phyloP scores from a whole-genome alignment of 345 rosid genomes.

The Rhizophora mangle region DNA sequence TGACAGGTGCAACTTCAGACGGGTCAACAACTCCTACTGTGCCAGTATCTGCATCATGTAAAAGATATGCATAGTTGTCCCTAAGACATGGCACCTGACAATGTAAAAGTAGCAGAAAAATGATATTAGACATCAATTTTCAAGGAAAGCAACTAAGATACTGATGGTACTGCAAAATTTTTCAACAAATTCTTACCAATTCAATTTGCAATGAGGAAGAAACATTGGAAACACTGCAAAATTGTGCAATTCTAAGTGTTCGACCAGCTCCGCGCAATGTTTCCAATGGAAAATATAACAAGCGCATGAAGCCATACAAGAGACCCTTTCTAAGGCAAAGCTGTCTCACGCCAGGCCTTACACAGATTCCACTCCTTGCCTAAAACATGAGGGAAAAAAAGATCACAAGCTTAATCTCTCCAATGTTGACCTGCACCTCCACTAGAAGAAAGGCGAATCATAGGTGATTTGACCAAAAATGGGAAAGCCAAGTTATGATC shows the following conservation, averaged over 20 bases:
- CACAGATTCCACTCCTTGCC: constrained; percentile 70
- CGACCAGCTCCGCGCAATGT: constrained; percentile 89
- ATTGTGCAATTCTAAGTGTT: constrained; percentile 75
- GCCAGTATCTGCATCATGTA: constrained; percentile 90
- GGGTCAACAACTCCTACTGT: constrained; percentile 99
- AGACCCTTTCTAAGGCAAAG: constrained; percentile 85
- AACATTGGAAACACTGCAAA: constrained; percentile 79
- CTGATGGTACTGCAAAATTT: not conserved
- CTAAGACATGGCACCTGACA: constrained; percentile 84
- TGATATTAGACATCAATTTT: not conserved
- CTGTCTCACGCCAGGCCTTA: constrained; percentile 81
- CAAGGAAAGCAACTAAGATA: not conserved
- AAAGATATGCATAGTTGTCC: constrained; percentile 90
- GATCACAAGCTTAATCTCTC: not conserved
- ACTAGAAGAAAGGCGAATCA: not conserved
- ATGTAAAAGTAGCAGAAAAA: constrained; percentile 2
- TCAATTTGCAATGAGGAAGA: constrained; percentile 89
- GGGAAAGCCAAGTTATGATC: no score
- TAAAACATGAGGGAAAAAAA: constrained; percentile 14
- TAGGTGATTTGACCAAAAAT: not conserved
- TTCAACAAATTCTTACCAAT: constrained; percentile 47
- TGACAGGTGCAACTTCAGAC: constrained; percentile 78
- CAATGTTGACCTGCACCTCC: not conserved
- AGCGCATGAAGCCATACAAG: constrained; percentile 67
- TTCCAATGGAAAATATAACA: constrained; percentile 76